Evolutionary conservation across 345 rosid genomes (phyloP).

Genomic region (Arabis alpina): DNA sequence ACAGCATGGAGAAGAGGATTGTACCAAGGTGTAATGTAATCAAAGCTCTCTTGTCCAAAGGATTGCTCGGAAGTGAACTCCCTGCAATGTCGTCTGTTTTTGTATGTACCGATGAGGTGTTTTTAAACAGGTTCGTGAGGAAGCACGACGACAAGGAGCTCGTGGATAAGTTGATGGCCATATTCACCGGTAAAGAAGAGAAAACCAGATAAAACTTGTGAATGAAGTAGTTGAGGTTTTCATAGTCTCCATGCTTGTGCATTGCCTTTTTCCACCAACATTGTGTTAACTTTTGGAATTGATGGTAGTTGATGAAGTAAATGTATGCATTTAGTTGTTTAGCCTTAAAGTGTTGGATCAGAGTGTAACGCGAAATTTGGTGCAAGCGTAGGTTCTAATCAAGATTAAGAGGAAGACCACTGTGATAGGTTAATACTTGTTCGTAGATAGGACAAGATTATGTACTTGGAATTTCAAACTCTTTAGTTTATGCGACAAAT

Average conservation of each 20-base stretch:
- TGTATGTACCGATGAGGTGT: neutral
- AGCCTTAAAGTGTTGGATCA: too few relatives aligned
- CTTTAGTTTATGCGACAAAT: too few relatives aligned
- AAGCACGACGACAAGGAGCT: neutral
- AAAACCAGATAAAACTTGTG: neutral
- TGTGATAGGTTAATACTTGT: too few relatives aligned
- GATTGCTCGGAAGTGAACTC: neutral
- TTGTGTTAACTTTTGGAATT: neutral
- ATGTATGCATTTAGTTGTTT: neutral
- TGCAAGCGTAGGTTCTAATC: too few relatives aligned
- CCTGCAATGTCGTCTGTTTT: constrained; percentile 1
- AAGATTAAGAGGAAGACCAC: too few relatives aligned
- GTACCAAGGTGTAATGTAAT: constrained; percentile 16
- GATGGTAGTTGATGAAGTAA: neutral
- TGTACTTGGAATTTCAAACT: too few relatives aligned
- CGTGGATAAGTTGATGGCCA: constrained; percentile 8
- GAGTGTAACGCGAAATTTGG: too few relatives aligned
- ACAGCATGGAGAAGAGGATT: constrained; percentile 25
- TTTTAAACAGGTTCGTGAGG: constrained; percentile 7
- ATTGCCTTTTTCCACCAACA: too few relatives aligned
- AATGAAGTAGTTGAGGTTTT: neutral
- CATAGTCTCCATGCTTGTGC: neutral
- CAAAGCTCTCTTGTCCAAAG: constrained; percentile 19
- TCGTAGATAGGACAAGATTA: too few relatives aligned
- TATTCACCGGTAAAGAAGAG: neutral